Evolutionary conservation across 2,329 filamentous ascomycete species (phyloP).

Genomic region (Pestalotiopsis sp.): DNA sequence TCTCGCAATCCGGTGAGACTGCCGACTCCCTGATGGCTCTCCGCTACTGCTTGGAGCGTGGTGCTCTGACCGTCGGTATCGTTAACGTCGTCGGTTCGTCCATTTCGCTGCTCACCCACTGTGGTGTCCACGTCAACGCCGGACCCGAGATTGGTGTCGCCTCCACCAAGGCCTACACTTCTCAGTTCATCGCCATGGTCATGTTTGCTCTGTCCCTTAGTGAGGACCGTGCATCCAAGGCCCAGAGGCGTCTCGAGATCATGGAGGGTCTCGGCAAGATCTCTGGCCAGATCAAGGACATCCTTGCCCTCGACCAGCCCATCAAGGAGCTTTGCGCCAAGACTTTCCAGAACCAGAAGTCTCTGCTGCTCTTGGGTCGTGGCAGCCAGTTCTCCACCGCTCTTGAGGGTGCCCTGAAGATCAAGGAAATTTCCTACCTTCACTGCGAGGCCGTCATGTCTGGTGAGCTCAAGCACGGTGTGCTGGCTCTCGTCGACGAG

Average conservation of each 20-base stretch:
- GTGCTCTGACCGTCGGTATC: constrained; percentile 94
- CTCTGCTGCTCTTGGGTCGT: constrained; percentile 87
- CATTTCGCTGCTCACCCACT: constrained; percentile 98
- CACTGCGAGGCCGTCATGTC: constrained; percentile 99
- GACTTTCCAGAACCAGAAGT: constrained; percentile 97
- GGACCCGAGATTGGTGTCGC: constrained; percentile 98
- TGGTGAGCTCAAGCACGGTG: constrained; percentile 98
- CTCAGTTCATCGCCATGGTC: constrained; percentile 99
- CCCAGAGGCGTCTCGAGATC: constrained; percentile 88
- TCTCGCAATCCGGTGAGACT: constrained; percentile 98
- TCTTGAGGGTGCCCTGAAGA: constrained; percentile 96
- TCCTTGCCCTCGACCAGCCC: constrained; percentile 85
- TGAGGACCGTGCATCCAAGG: constrained; percentile 95
- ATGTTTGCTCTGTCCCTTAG: constrained; percentile 98
- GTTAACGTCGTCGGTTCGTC: constrained; percentile 99
- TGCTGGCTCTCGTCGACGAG: constrained; percentile 95
- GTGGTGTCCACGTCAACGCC: constrained; percentile 99
- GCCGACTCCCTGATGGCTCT: constrained; percentile 97
- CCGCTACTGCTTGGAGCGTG: constrained; percentile 96
- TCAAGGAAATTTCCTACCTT: constrained; percentile 99
- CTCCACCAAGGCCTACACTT: constrained; percentile 98
- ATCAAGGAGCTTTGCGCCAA: constrained; percentile 95
- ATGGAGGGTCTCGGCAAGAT: constrained; percentile 90
- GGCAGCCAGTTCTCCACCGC: constrained; percentile 97
- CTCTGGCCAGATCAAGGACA: constrained; percentile 88